Evolutionary conservation across 768 basidiomycete genomes (phyloP).

Genomic region (Albatrellus ellisii): DNA sequence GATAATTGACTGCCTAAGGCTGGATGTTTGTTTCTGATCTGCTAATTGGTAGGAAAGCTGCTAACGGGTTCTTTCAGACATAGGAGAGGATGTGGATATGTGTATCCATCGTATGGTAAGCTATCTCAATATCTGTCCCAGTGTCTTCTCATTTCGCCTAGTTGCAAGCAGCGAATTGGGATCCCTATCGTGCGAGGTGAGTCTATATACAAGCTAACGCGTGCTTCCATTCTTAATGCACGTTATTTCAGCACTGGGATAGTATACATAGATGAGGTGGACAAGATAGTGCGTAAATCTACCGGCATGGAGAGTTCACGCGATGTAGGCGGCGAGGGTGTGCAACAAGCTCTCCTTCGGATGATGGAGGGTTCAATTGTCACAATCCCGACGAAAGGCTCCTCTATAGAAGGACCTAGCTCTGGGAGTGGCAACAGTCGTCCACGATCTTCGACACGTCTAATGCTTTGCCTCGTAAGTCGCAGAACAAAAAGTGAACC

Average conservation of each 20-base stretch:
- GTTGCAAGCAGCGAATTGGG: constrained; percentile 87
- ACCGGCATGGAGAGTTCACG: constrained; percentile 54
- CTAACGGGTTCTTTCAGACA: constrained; percentile 35
- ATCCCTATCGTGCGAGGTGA: constrained; percentile 75
- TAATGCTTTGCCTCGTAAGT: constrained; percentile 17
- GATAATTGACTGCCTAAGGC: constrained; percentile 32
- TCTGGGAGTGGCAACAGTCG: constrained; percentile 31
- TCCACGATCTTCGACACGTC: constrained; percentile 33
- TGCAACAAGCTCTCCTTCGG: constrained; percentile 83
- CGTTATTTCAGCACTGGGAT: constrained; percentile 60
- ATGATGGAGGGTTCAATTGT: constrained; percentile 91
- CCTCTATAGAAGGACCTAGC: constrained; percentile 32
- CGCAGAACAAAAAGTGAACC: constrained; percentile 14
- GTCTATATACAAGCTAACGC: constrained; percentile 2
- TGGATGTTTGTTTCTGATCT: constrained; percentile 39
- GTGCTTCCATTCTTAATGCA: constrained; percentile 2
- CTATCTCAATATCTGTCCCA: constrained; percentile 1
- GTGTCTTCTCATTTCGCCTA: constrained; percentile 18
- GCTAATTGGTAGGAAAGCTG: neutral
- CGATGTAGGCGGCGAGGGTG: constrained; percentile 93
- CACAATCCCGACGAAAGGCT: constrained; percentile 65
- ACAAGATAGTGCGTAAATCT: constrained; percentile 72
- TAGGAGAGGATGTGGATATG: constrained; percentile 95
- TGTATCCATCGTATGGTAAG: constrained; percentile 72
- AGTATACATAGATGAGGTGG: constrained; percentile 92